phyloP scores from a whole-genome alignment of 2,329 filamentous ascomycete genomes.

The Pestalotiopsis fici region DNA sequence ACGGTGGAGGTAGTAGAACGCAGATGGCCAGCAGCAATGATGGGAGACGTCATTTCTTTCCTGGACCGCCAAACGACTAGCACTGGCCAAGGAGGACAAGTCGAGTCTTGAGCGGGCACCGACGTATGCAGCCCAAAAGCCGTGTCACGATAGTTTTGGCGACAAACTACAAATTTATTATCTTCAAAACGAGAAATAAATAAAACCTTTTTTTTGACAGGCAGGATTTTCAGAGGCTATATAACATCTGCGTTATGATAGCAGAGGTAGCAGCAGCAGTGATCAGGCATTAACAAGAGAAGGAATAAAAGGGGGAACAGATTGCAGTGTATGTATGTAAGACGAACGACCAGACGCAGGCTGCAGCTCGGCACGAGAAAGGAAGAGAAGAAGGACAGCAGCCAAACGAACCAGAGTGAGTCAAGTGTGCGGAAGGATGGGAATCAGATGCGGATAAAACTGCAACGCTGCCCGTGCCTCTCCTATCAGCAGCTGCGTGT shows the following conservation, averaged over 20 bases:
- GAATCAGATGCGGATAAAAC: not conserved
- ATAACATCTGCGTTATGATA: not conserved
- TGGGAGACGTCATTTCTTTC: slow-evolving; percentile 4
- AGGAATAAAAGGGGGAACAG: not conserved
- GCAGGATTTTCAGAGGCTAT: not conserved
- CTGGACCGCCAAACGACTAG: not conserved
- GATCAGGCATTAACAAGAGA: not conserved
- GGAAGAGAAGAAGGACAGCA: not conserved
- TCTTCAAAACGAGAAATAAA: not conserved
- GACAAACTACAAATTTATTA: not conserved
- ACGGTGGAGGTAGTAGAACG: not conserved
- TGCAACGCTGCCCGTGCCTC: not conserved
- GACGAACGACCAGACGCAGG: not conserved
- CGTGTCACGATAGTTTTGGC: not conserved
- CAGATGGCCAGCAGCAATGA: not conserved
- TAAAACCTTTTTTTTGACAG: not conserved
- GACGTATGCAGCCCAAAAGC: not conserved
- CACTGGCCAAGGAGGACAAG: not conserved
- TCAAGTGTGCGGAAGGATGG: not conserved
- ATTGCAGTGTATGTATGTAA: not conserved
- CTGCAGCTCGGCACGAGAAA: not conserved
- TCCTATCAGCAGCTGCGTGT: not conserved
- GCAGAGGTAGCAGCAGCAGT: not conserved
- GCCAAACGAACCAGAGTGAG: not conserved
- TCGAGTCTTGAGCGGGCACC: not conserved